Conservation (phyloP, 2,329 filamentous ascomycete species). For the Colletotrichum phormii region DNA sequence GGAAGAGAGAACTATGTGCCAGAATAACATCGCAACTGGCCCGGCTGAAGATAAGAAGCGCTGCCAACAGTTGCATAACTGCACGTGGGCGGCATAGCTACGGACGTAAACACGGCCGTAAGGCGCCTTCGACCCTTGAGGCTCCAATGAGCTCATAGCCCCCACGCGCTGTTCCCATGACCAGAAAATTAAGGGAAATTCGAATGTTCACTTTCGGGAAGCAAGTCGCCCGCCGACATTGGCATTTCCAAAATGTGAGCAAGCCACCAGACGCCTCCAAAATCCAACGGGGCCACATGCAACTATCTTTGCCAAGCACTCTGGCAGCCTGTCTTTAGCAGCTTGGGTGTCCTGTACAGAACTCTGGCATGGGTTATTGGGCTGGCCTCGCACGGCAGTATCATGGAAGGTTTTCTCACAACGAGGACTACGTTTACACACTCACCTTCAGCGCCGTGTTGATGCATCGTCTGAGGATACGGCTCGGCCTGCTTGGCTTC, state of each 20-base stretch:
- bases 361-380: too few relatives aligned
- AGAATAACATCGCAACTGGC: background rate
- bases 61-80: background rate
- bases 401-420: background rate
- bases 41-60: background rate
- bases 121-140: background rate
- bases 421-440: slow-evolving; percentile 19
- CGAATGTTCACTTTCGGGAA: background rate
- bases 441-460: background rate
- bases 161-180: background rate
- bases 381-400: background rate
- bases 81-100: background rate
- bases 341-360: background rate
- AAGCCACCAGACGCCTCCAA: too few relatives aligned
- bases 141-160: background rate
- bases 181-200: background rate
- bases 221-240: background rate
- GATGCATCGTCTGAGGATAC: slow-evolving; percentile 5
- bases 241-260: background rate
- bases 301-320: background rate
- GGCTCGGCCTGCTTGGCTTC: background rate
- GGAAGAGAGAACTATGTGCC: background rate
- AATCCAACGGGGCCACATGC: background rate
- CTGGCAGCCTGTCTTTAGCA: background rate
- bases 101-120: background rate